A percentile compares a stretch with the other conserved stretches of the same genome.
Evolutionary conservation across 306 rosid genomes (phyloP).

Genomic region (Prunus armeniaca): DNA sequence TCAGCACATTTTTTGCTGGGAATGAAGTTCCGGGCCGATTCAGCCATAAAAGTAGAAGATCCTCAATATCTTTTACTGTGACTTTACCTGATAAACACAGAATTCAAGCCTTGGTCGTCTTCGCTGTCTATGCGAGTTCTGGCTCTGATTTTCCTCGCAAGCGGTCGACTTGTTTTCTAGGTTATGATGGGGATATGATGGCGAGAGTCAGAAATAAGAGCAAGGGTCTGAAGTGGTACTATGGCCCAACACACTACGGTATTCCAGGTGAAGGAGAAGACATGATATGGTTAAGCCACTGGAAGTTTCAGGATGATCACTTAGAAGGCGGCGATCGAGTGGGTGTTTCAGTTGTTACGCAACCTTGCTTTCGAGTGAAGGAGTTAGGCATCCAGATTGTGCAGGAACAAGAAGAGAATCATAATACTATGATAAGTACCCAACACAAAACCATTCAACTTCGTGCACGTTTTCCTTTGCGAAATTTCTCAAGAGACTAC

Average conservation of each 20-base stretch:
- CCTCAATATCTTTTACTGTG: background rate
- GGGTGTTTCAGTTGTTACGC: too few species aligned
- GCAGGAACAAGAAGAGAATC: too few species aligned
- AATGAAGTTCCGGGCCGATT: background rate
- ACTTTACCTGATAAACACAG: background rate
- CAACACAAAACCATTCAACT: too few species aligned
- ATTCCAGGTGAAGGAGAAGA: background rate
- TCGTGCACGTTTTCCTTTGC: too few species aligned
- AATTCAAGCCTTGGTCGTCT: too few species aligned
- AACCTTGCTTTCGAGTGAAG: too few species aligned
- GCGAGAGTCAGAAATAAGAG: background rate
- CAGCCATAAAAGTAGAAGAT: background rate
- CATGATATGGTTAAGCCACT: slow-evolving; percentile 4
- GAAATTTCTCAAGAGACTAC: too few species aligned
- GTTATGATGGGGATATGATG: rapidly evolving
- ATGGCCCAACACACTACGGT: rapidly evolving
- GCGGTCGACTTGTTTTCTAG: rapidly evolving
- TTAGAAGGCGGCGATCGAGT: too few species aligned
- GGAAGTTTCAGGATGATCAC: background rate
- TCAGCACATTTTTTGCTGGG: background rate
- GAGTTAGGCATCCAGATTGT: too few species aligned
- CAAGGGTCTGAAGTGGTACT: background rate
- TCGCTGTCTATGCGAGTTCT: too few species aligned
- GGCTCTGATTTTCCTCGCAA: too few species aligned
- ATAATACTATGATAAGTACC: too few species aligned